Conservation (phyloP, 2,329 filamentous ascomycete species). For the Trichophyton verrucosum region DNA sequence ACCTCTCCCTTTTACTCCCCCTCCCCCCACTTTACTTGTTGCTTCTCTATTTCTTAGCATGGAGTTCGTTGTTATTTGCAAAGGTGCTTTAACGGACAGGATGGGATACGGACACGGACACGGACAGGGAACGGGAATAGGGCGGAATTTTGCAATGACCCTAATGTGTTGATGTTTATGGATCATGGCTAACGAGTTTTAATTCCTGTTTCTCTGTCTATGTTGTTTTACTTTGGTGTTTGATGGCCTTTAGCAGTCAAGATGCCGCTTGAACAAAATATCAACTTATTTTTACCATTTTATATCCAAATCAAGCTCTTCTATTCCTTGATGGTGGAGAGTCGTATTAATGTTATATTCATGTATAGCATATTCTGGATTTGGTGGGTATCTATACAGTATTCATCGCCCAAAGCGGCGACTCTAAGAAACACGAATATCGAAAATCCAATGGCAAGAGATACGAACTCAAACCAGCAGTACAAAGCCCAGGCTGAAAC, state of each 20-base stretch:
- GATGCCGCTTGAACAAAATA: neutral
- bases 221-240: neutral
- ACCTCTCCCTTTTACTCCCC: conserved; percentile 11
- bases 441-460: neutral
- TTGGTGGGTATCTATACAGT: neutral
- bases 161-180: conserved; percentile 3
- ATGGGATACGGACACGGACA: neutral
- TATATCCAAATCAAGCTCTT: neutral
- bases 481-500: neutral
- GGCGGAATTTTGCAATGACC: conserved; percentile 2
- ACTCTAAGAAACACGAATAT: neutral
- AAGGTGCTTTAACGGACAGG: conserved; percentile 4
- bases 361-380: neutral
- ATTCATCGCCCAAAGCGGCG: neutral
- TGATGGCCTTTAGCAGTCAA: neutral
- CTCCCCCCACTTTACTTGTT: conserved; percentile 11
- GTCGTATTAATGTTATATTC: neutral
- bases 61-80: conserved; percentile 2
- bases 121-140: conserved; percentile 1
- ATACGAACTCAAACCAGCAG: too few species aligned
- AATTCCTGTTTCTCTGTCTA: conserved; percentile 4
- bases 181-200: conserved; percentile 3
- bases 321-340: neutral
- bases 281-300: neutral
- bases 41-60: neutral